phyloP scores from a whole-genome alignment of 2,329 filamentous ascomycete genomes.

The Didymella keratinophila region DNA sequence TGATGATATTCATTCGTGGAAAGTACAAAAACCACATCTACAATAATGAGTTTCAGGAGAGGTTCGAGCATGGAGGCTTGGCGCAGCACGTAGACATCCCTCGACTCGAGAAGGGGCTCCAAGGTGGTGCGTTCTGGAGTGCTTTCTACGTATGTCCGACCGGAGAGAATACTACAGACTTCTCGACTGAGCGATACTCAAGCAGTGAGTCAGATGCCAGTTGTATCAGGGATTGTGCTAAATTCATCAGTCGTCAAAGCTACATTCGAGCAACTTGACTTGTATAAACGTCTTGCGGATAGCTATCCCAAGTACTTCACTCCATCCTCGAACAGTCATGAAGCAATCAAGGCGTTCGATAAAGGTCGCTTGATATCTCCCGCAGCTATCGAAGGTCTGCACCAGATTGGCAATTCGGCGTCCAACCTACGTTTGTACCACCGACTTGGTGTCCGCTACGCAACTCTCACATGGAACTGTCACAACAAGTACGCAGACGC shows the following conservation, averaged over 20 bases:
- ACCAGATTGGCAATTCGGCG: constrained; percentile 89
- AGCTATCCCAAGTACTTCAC: constrained; percentile 76
- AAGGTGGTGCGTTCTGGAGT: constrained; percentile 93
- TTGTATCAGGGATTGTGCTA: constrained; percentile 2
- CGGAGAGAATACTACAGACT: constrained; percentile 69
- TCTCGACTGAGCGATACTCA: constrained; percentile 75
- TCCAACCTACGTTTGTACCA: constrained; percentile 79
- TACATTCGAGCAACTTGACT: constrained; percentile 78
- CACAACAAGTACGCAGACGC: constrained; percentile 90
- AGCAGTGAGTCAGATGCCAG: constrained; percentile 59
- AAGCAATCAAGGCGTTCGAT: constrained; percentile 64
- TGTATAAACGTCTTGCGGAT: constrained; percentile 69
- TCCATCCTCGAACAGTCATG: constrained; percentile 64
- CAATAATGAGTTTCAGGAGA: constrained; percentile 70
- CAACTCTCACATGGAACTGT: constrained; percentile 91
- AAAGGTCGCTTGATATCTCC: constrained; percentile 48
- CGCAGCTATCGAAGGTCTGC: constrained; percentile 68
- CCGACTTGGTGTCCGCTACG: constrained; percentile 82
- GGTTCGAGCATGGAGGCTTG: constrained; percentile 76
- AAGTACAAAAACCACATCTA: constrained; percentile 81
- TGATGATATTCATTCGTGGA: constrained; percentile 75
- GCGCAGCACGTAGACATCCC: constrained; percentile 79
- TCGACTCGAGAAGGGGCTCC: constrained; percentile 72
- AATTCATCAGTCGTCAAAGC: constrained; percentile 63
- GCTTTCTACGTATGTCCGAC: constrained; percentile 79